phyloP scores from a whole-genome alignment of 2,329 filamentous ascomycete species.

The Colletotrichum cereale region DNA sequence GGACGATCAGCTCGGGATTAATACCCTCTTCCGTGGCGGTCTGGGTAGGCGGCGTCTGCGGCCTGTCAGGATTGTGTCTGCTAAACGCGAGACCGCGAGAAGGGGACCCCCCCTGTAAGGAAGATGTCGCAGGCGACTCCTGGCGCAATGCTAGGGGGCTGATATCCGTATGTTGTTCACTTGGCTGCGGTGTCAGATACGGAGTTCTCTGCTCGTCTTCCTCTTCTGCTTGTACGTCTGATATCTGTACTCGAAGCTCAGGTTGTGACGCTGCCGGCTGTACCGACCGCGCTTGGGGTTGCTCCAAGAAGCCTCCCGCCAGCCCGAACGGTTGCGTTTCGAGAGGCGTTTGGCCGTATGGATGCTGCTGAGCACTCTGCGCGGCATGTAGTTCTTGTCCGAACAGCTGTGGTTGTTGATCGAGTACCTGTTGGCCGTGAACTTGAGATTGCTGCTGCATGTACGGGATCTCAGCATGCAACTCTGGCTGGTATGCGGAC shows the following conservation, averaged over 20 bases:
- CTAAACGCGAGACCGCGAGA: slow-evolving; percentile 46
- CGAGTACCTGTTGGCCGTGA: neutral
- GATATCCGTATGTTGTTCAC: slow-evolving; percentile 36
- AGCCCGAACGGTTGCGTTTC: neutral
- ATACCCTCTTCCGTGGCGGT: slow-evolving; percentile 17
- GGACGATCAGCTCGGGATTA: slow-evolving; percentile 42
- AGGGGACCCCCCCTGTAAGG: slow-evolving; percentile 18
- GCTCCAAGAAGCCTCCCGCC: neutral
- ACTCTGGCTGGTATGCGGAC: neutral
- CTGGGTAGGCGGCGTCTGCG: slow-evolving; percentile 40
- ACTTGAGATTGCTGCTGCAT: neutral
- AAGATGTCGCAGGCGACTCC: slow-evolving; percentile 29
- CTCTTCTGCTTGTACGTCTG: slow-evolving; percentile 11
- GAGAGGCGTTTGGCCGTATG: neutral
- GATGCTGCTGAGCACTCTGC: neutral
- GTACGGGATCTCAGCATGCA: neutral
- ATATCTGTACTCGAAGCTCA: slow-evolving; percentile 5
- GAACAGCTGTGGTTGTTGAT: slow-evolving; percentile 2
- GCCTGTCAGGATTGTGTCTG: slow-evolving; percentile 45
- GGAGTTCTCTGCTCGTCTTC: slow-evolving; percentile 38
- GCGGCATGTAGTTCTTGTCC: neutral
- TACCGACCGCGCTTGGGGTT: neutral
- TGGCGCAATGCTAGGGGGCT: slow-evolving; percentile 42
- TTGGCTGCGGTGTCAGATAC: slow-evolving; percentile 35
- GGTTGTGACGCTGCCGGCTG: slow-evolving; percentile 4